Base-by-base conservation (phyloP, 2,329 filamentous ascomycete species). In the Cryphonectria radicalis region DNA sequence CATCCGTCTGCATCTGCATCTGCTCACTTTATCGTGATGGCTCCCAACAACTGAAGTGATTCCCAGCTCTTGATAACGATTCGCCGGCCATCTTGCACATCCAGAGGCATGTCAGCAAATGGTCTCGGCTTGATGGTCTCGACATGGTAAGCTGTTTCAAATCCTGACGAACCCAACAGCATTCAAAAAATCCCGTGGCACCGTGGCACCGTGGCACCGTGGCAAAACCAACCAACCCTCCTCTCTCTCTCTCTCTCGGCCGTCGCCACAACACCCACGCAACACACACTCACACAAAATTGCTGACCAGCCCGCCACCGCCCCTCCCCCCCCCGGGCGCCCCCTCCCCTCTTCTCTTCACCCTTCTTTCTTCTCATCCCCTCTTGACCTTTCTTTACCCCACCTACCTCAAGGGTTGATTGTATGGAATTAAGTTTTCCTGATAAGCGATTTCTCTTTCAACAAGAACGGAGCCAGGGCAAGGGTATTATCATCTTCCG, bases 121-220 rank as follows among this genome's bases (percentile, higher is more conserved):
- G 57, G 32, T 60, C 57, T 60, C 57, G 28, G 57, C 57, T n/a
- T 19, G 19, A 35, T 17, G 7, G 19, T 2, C 57, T 60, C 28
- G 57, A 60, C 57, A 60, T 22, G 57, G 57, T 60, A 35, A 60
- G 32, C 6, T 60, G 57, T 35, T 28, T 32, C 57, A 59, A 60
- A 35, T 35, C 57, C 59, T 35, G 57, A 60, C 17, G 14, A 60
- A 35, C 32, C 32, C 59, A n/a, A 37, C 28, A 28, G 14, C 55
- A 8, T n/a, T 43, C 13, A 14, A 10, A 42, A 42, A 14, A 10
- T 14, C 13, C 40, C 8, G 40, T 42, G 6, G n/a, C n/a, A n/a
- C n/a, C n/a, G n/a, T n/a, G n/a, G 1, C 28, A 2, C 28, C 28
- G 28, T 32, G 28, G 28, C 28, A 32, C 42, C 13, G 42, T 50